Evolutionary conservation across 495 filamentous ascomycete species (phyloP), one percentile per base, ranked within the genome.

Genomic region (Xanthoparmelia taractica): DNA sequence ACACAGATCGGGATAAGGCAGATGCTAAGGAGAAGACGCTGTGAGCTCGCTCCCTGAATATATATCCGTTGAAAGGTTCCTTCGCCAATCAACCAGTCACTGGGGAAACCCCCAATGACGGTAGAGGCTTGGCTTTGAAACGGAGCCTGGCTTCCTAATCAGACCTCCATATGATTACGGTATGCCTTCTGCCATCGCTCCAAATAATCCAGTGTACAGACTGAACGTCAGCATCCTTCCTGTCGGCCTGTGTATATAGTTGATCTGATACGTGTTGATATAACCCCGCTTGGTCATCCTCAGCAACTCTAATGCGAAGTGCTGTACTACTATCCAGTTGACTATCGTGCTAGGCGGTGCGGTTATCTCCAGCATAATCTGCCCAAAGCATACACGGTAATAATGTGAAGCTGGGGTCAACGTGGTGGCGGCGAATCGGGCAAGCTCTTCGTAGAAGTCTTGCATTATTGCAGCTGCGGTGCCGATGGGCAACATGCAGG

Each of bases 201-300:
- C 20, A 13, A 1, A 29, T 25, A 33, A 54, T 8, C 56, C 56
- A 18, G 13, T 15, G 36, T 41, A 58, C 23, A 58, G 34, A 58
- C 8, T 58, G 38, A 58, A 58, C 2, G 56, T 58, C 1, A 58
- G 3, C 56, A 41, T 58, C 34, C 7, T 31, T 8, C 34, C 56
- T 38, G 56, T 58, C 25, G 38, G 25, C 25, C 36, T 23, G 29
- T 58, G 56, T 41, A 41, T 58, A 6, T 40, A 40, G 17, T 41
- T 58, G 38, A 58, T 58, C n/a, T 41, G 56, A 40, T 58, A 58
- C 11, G 56, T 31, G 56, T 58, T 38, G 4, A 20, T 58, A 10
- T 58, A 58, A 25, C 56, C 56, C n/a, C 34, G 25, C 27, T 37
- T 20, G 38, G 34, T 58, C 56, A 58, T 3, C 29, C 27, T 41